Evolutionary conservation across 345 rosid species (phyloP).

Genomic region (Populus alba): DNA sequence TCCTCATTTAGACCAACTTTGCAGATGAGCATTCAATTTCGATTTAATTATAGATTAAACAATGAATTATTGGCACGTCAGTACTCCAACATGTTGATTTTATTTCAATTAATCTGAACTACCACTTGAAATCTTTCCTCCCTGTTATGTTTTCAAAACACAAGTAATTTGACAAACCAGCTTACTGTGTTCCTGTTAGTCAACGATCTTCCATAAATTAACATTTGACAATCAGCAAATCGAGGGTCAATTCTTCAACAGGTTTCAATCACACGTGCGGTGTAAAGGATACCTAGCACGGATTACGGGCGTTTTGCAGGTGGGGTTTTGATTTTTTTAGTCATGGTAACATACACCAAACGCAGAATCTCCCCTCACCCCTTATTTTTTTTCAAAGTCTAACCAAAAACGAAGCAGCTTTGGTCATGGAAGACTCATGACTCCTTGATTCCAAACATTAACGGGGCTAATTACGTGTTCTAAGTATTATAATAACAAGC

Average conservation of each 20-base stretch:
- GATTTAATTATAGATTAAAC: neutral
- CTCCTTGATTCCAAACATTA: constrained; percentile 20
- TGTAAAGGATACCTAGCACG: neutral
- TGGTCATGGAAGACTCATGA: constrained; percentile 20
- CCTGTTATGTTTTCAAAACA: neutral
- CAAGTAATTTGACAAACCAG: neutral
- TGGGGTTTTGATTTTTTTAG: constrained; percentile 14
- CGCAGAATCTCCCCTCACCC: constrained; percentile 3
- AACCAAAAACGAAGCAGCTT: neutral
- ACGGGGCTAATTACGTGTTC: constrained; percentile 4
- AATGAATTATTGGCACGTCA: neutral
- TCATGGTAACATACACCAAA: constrained; percentile 23
- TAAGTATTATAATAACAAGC: neutral
- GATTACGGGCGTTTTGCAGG: constrained; percentile 14
- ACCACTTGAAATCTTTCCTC: neutral
- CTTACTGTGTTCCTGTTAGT: neutral
- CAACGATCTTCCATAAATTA: constrained; percentile 11
- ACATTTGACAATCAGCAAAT: constrained; percentile 9
- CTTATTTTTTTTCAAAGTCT: constrained; percentile 20
- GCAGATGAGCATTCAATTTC: neutral
- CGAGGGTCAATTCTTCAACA: constrained; percentile 27
- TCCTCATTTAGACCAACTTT: no score
- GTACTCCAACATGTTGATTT: neutral
- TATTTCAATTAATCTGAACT: neutral
- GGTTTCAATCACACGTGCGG: constrained; percentile 35